Evolutionary conservation across 164 flowering plant genomes (phyloP), one percentile per base, ranked within the genome.

Genomic region (Vitis rotundifolia): DNA sequence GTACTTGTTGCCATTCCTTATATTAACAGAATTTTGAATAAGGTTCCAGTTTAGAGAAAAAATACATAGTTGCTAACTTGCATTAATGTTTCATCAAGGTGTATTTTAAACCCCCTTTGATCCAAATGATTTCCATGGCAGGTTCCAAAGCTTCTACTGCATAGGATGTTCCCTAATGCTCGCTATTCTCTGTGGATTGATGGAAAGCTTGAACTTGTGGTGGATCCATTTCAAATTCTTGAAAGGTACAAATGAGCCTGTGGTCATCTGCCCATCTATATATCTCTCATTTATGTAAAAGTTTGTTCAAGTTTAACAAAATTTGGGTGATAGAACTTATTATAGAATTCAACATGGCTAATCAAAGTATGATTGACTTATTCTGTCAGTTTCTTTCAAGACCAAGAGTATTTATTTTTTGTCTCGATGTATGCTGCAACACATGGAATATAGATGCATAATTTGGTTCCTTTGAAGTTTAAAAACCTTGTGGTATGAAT

Each of bases 171-270:
- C 69, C 94, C 94, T 11, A 88, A 89, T 76, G 87, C 82, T 9
- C 78, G 88, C 9, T 93, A 77, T 75, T 95, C 99, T 49, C 59
- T 95, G 73, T 95, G 99, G 99, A 87, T 95, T 75, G 99, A 95
- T 83, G 99, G 92, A 63, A 95, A 95, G 82, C 98, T 93, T 74
- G 78, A 90, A 79, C 98, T 95, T 76, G 90, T 93, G 16, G 89
- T 82, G 67, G 99, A 95, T 78, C 98, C 99, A 18, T 93, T 86
- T 79, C 96, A 90, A 84, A 70, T 95, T 79, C 88, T 95, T 71
- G 99, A 95, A 78, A 90, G 99, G 99, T 92, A 82, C 11, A 7
- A 16, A 67, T 61, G 60, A 15, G 63, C 49, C 31, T 37, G 12
- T 60, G 11, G 52, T 51, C 28, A 2, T 51, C 29, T 51, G 2